phyloP scores from a whole-genome alignment of 371 early-diverging fungal genomes.

The Mucor plumbeus region DNA sequence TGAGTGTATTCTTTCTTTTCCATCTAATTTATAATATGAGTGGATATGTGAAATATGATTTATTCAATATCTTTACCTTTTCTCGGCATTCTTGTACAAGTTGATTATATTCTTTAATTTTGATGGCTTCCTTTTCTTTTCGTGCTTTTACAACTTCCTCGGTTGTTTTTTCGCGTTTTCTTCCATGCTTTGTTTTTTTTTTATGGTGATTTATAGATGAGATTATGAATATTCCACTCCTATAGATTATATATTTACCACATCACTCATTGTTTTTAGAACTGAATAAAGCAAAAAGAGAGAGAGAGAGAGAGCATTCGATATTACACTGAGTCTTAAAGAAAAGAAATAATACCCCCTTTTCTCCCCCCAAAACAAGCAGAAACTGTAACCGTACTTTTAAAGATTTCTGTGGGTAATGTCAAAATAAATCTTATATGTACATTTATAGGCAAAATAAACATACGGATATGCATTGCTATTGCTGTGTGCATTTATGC shows the following conservation, averaged over 20 bases:
- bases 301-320: no score
- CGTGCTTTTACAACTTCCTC: slow-evolving; percentile 43
- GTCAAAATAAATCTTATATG: neutral
- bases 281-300: no score
- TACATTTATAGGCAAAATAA: slow-evolving; percentile 3
- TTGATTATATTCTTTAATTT: slow-evolving; percentile 55
- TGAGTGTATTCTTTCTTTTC: slow-evolving; percentile 39
- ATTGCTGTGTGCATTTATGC: neutral
- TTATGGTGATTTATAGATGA: neutral
- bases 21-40: slow-evolving; percentile 18
- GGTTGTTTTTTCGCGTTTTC: slow-evolving; percentile 50
- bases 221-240: neutral
- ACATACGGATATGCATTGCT: slow-evolving; percentile 8
- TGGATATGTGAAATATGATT: neutral
- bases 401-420: neutral
- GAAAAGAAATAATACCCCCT: no score
- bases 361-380: neutral
- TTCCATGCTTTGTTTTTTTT: slow-evolving; percentile 54
- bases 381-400: neutral
- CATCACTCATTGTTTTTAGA: slow-evolving; percentile 29
- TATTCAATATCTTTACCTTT: slow-evolving; percentile 19
- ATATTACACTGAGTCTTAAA: neutral
- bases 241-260: slow-evolving; percentile 21
- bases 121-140: slow-evolving; percentile 49
- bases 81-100: slow-evolving; percentile 46